Evolutionary conservation across 2,329 filamentous ascomycete genomes (phyloP), one percentile per base, ranked within the genome.

Genomic region (Pseudogymnoascus pannorum): DNA sequence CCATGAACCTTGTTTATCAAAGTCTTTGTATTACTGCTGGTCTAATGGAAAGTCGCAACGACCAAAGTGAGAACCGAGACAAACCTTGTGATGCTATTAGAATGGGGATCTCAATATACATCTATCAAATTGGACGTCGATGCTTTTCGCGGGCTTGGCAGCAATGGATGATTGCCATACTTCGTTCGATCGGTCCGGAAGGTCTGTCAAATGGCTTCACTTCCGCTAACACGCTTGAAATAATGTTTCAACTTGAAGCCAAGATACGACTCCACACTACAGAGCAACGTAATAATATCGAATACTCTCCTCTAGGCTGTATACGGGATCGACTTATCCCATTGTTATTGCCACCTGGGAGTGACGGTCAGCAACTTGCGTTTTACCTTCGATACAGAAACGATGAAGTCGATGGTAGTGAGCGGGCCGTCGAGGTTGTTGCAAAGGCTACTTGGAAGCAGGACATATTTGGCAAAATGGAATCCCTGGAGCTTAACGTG

Each of bases 21-120:
- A 42, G 38, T 14, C 38, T 42, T 22, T 42, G 38, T 22, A 42
- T 42, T 22, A 14, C 18, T 42, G 38, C 11, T 22, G 38, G 38
- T 42, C 38, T 42, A 11, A 18, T 42, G 38, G 38, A 42, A 22
- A 22, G 38, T 14, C 18, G 38, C 18, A 42, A 42, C 38, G 11
- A 22, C 38, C 38, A 42, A 42, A 42, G 38, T 42, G 38, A 42
- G 38, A 42, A 22, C 18, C 62, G 18, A 65, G 42, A 67, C 44
- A 67, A 65, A 54, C 63, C 65, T 2, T 66, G 65, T 42, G 66
- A 68, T 51, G 48, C 64, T 16, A 40, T 66, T 22, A 61, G 57
- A 33, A 64, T 64, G 59, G 66, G 66, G 1, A 65, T 68, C 2
- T 63, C 63, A 3, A 59, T 64, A 29, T 61, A 60, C 48, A 33